Evolutionary conservation across 2,329 filamentous ascomycete species (phyloP).

Genomic region (Cercospora canescens): DNA sequence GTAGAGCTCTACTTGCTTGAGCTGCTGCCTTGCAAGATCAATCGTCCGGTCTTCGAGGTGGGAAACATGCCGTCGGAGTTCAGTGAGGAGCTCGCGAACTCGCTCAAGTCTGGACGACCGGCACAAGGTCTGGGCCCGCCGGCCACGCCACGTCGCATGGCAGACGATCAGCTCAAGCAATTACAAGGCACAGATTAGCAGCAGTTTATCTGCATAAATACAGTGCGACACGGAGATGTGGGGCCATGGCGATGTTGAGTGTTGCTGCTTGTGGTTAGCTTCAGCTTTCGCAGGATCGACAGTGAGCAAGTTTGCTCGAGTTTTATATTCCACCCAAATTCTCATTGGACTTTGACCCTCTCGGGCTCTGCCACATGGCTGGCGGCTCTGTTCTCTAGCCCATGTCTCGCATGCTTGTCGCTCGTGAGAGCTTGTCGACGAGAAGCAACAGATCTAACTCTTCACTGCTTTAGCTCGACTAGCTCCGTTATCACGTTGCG

Average conservation of each 20-base stretch:
- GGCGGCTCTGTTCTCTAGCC: neutral
- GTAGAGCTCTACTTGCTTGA: neutral
- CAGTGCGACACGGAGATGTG: neutral
- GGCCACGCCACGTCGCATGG: neutral
- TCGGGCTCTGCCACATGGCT: neutral
- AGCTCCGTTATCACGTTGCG: neutral
- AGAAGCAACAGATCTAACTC: neutral
- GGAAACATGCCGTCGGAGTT: neutral
- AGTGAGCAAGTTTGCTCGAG: conserved; percentile 17
- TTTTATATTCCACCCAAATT: neutral
- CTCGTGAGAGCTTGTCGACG: neutral
- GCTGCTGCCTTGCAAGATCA: neutral
- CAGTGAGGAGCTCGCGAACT: neutral
- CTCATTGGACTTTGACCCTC: neutral
- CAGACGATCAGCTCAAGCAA: neutral
- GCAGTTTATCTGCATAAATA: neutral
- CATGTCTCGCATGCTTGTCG: neutral
- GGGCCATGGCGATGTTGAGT: neutral
- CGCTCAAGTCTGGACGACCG: neutral
- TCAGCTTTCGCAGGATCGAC: conserved; percentile 1
- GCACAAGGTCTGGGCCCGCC: neutral
- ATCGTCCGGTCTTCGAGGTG: neutral
- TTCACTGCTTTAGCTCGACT: neutral
- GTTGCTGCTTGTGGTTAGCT: conserved; percentile 6
- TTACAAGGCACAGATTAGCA: neutral